Percentiles rank a stretch among this genome's conserved stretches.
Evolutionary conservation across 2,329 filamentous ascomycete species (phyloP).

Genomic region (Sporothrix euskadiensis): DNA sequence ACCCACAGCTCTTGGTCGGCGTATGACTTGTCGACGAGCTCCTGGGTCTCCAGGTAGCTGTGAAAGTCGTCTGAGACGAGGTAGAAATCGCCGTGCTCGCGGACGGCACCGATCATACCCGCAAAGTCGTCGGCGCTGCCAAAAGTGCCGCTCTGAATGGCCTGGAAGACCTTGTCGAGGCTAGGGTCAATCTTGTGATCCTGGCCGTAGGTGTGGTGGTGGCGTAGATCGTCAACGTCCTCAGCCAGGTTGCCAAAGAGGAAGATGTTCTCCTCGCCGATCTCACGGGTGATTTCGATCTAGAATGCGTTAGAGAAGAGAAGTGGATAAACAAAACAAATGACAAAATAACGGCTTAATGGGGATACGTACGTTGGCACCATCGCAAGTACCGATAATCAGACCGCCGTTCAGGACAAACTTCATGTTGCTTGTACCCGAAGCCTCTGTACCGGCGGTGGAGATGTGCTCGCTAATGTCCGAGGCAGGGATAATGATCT

Average conservation of each 20-base stretch:
- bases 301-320: slow-evolving; percentile 38
- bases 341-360: not conserved
- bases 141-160: slow-evolving; percentile 78
- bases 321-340: not conserved
- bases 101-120: slow-evolving; percentile 80
- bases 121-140: slow-evolving; percentile 76
- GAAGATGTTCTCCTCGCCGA: slow-evolving; percentile 97
- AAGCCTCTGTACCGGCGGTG: slow-evolving; percentile 88
- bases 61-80: slow-evolving; percentile 97
- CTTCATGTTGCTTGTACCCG: slow-evolving; percentile 98
- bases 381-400: slow-evolving; percentile 97
- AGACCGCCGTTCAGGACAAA: slow-evolving; percentile 96
- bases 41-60: slow-evolving; percentile 88
- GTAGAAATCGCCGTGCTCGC: slow-evolving; percentile 95
- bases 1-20: slow-evolving; percentile 91
- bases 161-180: slow-evolving; percentile 77
- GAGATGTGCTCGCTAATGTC: slow-evolving; percentile 99
- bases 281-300: slow-evolving; percentile 97
- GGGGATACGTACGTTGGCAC: slow-evolving; percentile 71
- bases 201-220: slow-evolving; percentile 80
- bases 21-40: slow-evolving; percentile 88
- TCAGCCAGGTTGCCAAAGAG: slow-evolving; percentile 94
- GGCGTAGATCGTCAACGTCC: slow-evolving; percentile 93
- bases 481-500: slow-evolving; percentile 91
- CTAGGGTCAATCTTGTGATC: slow-evolving; percentile 74